Conservation (phyloP, 176 grass and related monocot species). For the Eragrostis curvula region DNA sequence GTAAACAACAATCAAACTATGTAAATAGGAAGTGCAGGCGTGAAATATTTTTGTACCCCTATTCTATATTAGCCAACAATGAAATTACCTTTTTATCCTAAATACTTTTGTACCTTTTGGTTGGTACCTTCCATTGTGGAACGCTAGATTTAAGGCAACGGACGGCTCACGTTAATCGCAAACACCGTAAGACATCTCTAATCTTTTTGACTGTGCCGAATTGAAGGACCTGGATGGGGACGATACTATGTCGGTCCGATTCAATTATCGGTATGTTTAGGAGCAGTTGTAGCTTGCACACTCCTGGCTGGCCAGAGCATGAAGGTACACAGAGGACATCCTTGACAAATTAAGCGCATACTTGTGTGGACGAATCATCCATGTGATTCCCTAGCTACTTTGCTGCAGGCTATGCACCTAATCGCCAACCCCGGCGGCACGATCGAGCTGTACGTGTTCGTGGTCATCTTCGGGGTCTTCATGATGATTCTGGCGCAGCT, state of each 20-base stretch:
- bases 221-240: constrained; percentile 73
- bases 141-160: too few species aligned
- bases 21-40: too few species aligned
- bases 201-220: not conserved
- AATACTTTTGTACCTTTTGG: too few species aligned
- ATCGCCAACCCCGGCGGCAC: constrained; percentile 65
- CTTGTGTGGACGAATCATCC: not conserved
- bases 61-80: too few species aligned
- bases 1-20: too few species aligned
- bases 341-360: too few species aligned
- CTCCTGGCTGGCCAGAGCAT: constrained; percentile 84
- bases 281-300: constrained; percentile 63
- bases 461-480: constrained; percentile 78
- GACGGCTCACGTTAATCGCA: too few species aligned
- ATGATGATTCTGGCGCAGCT: constrained; percentile 71
- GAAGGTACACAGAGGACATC: constrained; percentile 55
- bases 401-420: constrained; percentile 75
- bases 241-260: constrained; percentile 81
- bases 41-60: too few species aligned
- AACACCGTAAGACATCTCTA: too few species aligned
- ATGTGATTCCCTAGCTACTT: not conserved
- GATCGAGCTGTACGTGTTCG: constrained; percentile 82
- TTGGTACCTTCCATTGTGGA: too few species aligned
- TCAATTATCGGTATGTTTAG: constrained; percentile 88
- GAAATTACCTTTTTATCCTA: too few species aligned